Base-by-base conservation (phyloP, 2,329 filamentous ascomycete species). In the Plenodomus lindquistii region DNA sequence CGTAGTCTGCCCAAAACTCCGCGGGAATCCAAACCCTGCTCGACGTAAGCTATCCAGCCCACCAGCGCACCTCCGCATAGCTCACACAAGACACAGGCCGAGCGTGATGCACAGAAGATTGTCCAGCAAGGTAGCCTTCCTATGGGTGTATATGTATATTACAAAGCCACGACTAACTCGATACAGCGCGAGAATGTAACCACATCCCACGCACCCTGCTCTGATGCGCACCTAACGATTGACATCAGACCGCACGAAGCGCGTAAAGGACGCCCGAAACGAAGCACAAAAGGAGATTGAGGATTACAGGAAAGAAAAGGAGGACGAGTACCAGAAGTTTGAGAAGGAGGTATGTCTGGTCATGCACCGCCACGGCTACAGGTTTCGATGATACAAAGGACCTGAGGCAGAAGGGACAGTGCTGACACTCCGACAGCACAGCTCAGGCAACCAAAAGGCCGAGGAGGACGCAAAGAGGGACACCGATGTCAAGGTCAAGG, bases 231-330 rank as follows among this genome's bases (percentile, higher is more conserved):
- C 54, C 60, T 63, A 55, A 65, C 53, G 42, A 21, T 27, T 52
- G 9, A 31, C 11, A 4, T 20, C 57, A 91, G 88, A 91, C 82
- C 91, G 94, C 71, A 97, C 94, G 55, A 97, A 97, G 82, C 87
- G 91, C 72, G 91, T 99, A 77, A 96, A 91, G 78, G 94, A 97
- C 79, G 94, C 94, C 57, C 89, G 93, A 71, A 86, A 89, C 70
- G 94, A 99, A 77, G 94, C 94, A 55, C 95, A 97, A 79, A 96
- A 96, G 78, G 93, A 99, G 75, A 96, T 99, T 69, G 89, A 96
- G 60, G 88, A 91, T 47, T 97, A 99, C 81, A 85, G 86, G 73
- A 84, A 86, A 67, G 78, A 87, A 65, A 99, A 97, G 80, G 94
- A 99, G 69, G 83, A 89, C 29, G 93, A 97, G 75, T 97, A 91